A percentile compares a stretch with the other conserved stretches of the same genome.
phyloP scores from a whole-genome alignment of 2,329 filamentous ascomycete species.

The Sclerotinia subarctica region DNA sequence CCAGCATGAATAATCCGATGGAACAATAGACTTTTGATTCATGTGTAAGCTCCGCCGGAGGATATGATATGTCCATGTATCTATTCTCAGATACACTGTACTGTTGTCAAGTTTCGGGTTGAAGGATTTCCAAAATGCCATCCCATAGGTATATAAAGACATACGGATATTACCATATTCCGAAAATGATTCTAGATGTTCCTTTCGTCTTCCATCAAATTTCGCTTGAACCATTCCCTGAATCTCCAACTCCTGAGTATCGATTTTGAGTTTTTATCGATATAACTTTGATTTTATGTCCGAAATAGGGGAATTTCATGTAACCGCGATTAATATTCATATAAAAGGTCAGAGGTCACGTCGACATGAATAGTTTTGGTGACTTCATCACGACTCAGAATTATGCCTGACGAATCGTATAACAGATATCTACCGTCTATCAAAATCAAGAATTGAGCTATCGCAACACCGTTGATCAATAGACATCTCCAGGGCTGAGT shows the following conservation, averaged over 20 bases:
- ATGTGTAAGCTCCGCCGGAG: background rate
- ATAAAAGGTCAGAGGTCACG: background rate
- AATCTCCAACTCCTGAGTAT: background rate
- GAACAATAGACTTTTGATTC: background rate
- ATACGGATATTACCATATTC: background rate
- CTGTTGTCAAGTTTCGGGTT: no score
- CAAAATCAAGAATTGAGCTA: background rate
- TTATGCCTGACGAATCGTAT: background rate
- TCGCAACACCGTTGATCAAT: constrained; percentile 2
- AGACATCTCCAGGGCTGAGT: background rate
- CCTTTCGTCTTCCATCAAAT: constrained; percentile 2
- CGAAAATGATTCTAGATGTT: background rate
- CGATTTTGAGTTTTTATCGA: background rate
- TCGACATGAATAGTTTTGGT: background rate
- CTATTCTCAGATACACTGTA: background rate
- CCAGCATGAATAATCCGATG: background rate
- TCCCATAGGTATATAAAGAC: no score
- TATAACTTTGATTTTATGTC: background rate
- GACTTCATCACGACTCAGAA: background rate
- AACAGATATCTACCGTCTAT: background rate
- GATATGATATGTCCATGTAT: background rate
- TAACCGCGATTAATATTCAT: background rate
- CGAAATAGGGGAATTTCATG: background rate
- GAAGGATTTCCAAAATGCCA: no score
- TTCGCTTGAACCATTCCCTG: constrained; percentile 2